Percentiles rank a stretch among this genome's conserved stretches.
Evolutionary conservation across 2,329 filamentous ascomycete species (phyloP).

Genomic region (Laburnicola sp.): DNA sequence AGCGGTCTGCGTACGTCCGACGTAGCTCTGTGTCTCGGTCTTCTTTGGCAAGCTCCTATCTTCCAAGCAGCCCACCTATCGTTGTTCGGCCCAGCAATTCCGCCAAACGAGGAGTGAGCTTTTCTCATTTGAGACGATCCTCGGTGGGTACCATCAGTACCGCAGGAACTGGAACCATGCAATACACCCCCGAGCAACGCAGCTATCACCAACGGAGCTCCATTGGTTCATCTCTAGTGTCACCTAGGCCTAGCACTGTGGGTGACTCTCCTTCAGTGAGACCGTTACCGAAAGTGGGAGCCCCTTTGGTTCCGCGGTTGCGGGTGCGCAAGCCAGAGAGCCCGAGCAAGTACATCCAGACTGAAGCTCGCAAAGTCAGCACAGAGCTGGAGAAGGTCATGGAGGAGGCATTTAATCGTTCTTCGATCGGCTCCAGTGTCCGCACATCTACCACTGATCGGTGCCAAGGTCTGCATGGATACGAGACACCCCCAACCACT

Average conservation of each 20-base stretch:
- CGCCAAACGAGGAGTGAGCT: conserved; percentile 65
- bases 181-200: conserved; percentile 39
- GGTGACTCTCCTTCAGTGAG: conserved; percentile 32
- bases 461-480: conserved; percentile 42
- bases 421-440: conserved; percentile 57
- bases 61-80: conserved; percentile 54
- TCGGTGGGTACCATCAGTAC: conserved; percentile 49
- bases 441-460: conserved; percentile 50
- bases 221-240: conserved; percentile 27
- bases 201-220: conserved; percentile 31
- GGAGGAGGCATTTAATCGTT: conserved; percentile 86
- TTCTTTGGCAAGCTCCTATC: conserved; percentile 52
- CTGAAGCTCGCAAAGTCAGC: conserved; percentile 82
- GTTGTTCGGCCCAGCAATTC: conserved; percentile 54
- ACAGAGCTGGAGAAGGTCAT: conserved; percentile 85
- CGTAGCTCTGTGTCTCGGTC: conserved; percentile 41
- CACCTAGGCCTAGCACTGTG: conserved; percentile 22
- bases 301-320: conserved; percentile 28
- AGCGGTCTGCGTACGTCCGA: conserved; percentile 27
- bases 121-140: conserved; percentile 57
- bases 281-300: conserved; percentile 23
- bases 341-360: conserved; percentile 62
- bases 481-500: conserved; percentile 58
- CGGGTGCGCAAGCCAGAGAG: conserved; percentile 47
- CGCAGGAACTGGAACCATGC: conserved; percentile 24